phyloP scores from a whole-genome alignment of 139 green algal genomes.

The Picochlorum sp. region DNA sequence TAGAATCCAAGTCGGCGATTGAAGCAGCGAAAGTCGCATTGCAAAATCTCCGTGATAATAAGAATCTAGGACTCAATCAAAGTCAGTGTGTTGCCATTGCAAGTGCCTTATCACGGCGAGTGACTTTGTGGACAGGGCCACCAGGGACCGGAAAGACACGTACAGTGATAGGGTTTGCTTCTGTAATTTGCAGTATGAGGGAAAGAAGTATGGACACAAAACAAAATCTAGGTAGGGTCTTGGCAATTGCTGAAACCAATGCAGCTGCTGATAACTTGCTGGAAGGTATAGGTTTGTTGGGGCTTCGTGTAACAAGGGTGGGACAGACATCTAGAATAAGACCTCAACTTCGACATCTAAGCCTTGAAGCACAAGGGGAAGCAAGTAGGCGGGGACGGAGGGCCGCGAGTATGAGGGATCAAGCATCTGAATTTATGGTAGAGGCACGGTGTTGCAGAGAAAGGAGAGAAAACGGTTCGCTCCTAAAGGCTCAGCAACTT shows the following conservation, averaged over 20 bases:
- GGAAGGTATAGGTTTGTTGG: slow-evolving; percentile 48
- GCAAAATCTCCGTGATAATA: neutral
- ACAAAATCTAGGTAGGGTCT: slow-evolving; percentile 22
- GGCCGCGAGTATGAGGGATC: slow-evolving; percentile 16
- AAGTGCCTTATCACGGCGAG: slow-evolving; percentile 35
- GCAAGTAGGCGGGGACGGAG: slow-evolving; percentile 19
- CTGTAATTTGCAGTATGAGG: slow-evolving; percentile 24
- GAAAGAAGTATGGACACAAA: neutral
- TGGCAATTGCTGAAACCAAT: slow-evolving; percentile 68
- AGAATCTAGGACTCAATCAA: neutral
- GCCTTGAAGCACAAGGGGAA: slow-evolving; percentile 50
- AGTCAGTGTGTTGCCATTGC: slow-evolving; percentile 43
- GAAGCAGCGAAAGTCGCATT: neutral
- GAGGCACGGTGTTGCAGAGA: neutral
- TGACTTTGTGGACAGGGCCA: slow-evolving; percentile 65
- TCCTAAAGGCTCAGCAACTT: neutral
- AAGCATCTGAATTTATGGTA: neutral
- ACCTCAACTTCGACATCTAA: slow-evolving; percentile 28
- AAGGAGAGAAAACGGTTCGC: neutral
- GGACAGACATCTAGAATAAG: slow-evolving; percentile 38
- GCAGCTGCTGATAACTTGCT: slow-evolving; percentile 86
- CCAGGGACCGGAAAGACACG: slow-evolving; percentile 78
- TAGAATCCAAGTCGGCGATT: neutral
- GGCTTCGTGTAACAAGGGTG: slow-evolving; percentile 61
- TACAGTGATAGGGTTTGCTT: slow-evolving; percentile 61